phyloP scores from a whole-genome alignment of 1,139 yeast genomes.

The Lodderomyces oxycetoniae region DNA sequence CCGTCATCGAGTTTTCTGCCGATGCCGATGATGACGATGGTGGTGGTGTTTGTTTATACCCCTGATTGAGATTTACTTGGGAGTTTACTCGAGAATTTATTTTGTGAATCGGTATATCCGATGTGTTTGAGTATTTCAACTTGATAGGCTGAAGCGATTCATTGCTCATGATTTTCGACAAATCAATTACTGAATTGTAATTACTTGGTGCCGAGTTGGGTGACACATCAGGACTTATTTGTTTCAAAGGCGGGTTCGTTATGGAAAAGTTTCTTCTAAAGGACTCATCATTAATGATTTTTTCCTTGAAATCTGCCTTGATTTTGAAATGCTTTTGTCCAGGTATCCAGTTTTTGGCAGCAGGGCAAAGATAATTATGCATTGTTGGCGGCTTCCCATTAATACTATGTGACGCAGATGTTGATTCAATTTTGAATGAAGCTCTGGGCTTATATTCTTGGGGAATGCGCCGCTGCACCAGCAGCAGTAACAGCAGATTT shows the following conservation, averaged over 20 bases:
- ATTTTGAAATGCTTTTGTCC: conserved; percentile 27
- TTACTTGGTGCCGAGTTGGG: conserved; percentile 44
- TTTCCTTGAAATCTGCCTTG: conserved; percentile 33
- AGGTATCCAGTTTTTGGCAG: conserved; percentile 40
- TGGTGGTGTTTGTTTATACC: conserved; percentile 5
- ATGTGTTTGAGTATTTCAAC: conserved; percentile 35
- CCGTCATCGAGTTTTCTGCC: conserved; percentile 24
- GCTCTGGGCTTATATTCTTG: conserved; percentile 23
- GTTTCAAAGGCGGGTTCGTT: conserved; percentile 30
- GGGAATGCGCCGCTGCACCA: too few species aligned
- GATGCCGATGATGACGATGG: conserved; percentile 16
- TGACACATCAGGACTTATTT: conserved; percentile 42
- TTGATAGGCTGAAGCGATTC: conserved; percentile 42
- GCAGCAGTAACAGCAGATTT: too few species aligned
- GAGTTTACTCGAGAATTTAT: conserved; percentile 42
- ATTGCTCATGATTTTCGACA: conserved; percentile 33
- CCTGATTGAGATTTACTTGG: conserved; percentile 17
- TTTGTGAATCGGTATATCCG: conserved; percentile 38
- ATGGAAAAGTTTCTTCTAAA: conserved; percentile 33
- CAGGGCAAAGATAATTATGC: conserved; percentile 27
- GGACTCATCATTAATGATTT: conserved; percentile 37
- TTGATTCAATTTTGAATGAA: conserved; percentile 24
- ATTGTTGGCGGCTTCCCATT: conserved; percentile 7
- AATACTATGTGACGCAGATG: conserved; percentile 11
- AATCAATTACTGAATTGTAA: conserved; percentile 41